Percentiles rank a stretch among this genome's conserved stretches.
These are phyloP conservation scores for Gossypium gossypioides DNA, from an alignment of 441 rosid genomes.

Conservation along the genomic window DNA sequence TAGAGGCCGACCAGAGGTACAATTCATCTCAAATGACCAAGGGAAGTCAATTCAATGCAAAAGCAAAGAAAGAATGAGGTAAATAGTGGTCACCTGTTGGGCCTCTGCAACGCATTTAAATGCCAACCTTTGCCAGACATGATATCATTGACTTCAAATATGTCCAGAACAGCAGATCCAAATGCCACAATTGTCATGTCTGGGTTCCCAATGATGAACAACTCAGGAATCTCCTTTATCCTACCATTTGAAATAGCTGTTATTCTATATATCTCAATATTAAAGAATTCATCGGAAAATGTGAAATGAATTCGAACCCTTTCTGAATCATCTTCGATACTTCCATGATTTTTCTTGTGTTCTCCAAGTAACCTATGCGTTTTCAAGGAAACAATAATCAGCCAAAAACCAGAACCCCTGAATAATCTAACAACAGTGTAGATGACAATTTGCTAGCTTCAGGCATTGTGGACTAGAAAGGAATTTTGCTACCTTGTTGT, in stretches of 20 bases:
- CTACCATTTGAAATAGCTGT: slow-evolving; percentile 29
- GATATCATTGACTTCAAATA: slow-evolving; percentile 87
- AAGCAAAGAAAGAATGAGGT: not conserved
- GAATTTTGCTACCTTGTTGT: slow-evolving; percentile 47
- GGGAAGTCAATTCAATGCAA: not conserved
- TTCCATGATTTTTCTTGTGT: slow-evolving; percentile 69
- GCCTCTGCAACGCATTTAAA: slow-evolving; percentile 87
- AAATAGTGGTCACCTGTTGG: slow-evolving; percentile 51
- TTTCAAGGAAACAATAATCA: slow-evolving; percentile 19
- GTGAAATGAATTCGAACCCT: slow-evolving; percentile 40
- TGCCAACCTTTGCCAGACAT: slow-evolving; percentile 93
- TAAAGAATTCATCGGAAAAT: not conserved
- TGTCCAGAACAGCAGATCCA: slow-evolving; percentile 62
- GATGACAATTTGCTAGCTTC: slow-evolving; percentile 2
- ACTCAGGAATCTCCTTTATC: slow-evolving; percentile 57
- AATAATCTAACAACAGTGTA: slow-evolving; percentile 2
- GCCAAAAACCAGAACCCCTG: slow-evolving; percentile 8
- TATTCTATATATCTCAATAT: slow-evolving; percentile 1
- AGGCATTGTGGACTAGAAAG: slow-evolving; percentile 5
- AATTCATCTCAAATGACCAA: not conserved
- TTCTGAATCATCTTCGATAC: slow-evolving; percentile 55
- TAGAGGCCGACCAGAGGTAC: not conserved
- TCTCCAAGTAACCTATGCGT: slow-evolving; percentile 63
- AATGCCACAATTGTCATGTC: slow-evolving; percentile 85
- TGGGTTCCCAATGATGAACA: slow-evolving; percentile 74